Base-by-base conservation (phyloP, 106 monocot species). In the Cymbidium sinense region DNA sequence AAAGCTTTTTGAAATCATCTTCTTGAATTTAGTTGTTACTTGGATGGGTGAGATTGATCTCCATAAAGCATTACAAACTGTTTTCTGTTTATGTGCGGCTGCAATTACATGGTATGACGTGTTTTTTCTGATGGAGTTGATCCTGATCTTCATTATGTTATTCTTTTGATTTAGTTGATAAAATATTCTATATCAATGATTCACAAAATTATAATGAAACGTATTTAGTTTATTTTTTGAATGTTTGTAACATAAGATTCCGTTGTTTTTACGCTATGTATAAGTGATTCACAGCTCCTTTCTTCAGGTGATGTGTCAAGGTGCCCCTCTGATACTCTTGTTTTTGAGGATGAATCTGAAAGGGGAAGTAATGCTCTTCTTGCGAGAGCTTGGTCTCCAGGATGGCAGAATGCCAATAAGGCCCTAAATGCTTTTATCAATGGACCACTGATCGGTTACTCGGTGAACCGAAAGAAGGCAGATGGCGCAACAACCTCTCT, bases 321-420 rank as follows among this genome's bases (percentile, higher is more conserved):
- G 47, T 93, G 91, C 82, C 82, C 86, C 55, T 86, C 91, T 50
- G 96, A 96, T 34, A 79, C 74, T 35, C 79, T 91, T 20, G 76
- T 94, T 20, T 94, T 96, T 29, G 96, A 96, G 77, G 90, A 96
- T 37, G 91, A 91, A 2, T 93, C 93, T 1, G 96, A 96, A 77
- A 86, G 77, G 52, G 93, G 82, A 50, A 96, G 96, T 77, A 96
- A 96, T 80, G 96, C 96, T 34, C 91, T 96, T 77, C 94, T 96
- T 50, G 86, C 93, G 15, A 79, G 96, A 81, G 91, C 93, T 77
- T 96, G 96, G 96, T 83, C 93, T 25, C 96, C 96, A 29, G 96
- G 96, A 31, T 96, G 96, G 96, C 80, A 79, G 37, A 96, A 96
- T 77, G 96, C 93, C 37, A 94, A 96, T 80, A 91, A 82, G 79